phyloP scores from a whole-genome alignment of 192 early-diverging fungal species.

The Gryganskiella cystojenkinii region DNA sequence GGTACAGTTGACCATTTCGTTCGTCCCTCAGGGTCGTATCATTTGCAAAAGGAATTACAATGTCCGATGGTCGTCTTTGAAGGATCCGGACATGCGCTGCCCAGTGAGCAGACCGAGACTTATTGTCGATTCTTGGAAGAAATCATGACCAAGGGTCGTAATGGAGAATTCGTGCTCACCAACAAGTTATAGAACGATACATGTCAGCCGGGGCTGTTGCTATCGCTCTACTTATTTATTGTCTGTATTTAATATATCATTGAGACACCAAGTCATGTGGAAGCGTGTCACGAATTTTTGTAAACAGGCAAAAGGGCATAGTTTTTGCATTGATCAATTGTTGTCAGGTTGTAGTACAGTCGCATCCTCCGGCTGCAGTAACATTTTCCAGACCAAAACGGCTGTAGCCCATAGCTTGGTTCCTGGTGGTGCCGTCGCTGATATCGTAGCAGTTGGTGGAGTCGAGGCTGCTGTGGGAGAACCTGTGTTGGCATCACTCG shows the following conservation, averaged over 20 bases:
- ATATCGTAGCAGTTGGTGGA: background rate
- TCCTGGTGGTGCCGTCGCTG: background rate
- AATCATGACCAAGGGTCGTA: slow-evolving; percentile 26
- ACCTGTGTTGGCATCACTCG: background rate
- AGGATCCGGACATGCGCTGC: slow-evolving; percentile 42
- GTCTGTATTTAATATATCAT: no score
- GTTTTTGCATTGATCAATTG: no score
- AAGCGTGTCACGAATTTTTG: no score
- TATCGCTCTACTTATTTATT: no score
- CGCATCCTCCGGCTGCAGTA: no score
- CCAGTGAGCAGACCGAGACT: slow-evolving; percentile 35
- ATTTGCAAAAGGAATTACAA: slow-evolving; percentile 29
- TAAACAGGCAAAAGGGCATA: no score
- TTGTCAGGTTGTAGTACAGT: no score
- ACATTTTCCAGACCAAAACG: background rate
- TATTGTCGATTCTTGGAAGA: slow-evolving; percentile 44
- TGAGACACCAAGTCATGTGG: no score
- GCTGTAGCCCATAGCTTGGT: slow-evolving; percentile 29
- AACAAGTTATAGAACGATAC: background rate
- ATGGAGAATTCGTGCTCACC: slow-evolving; percentile 35
- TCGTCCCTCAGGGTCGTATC: slow-evolving; percentile 42
- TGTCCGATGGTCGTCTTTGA: slow-evolving; percentile 38
- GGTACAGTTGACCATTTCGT: slow-evolving; percentile 46
- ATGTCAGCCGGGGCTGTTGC: no score
- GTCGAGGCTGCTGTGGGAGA: background rate